Conservation (phyloP, 495 filamentous ascomycete species). For the Neurospora intermedia region DNA sequence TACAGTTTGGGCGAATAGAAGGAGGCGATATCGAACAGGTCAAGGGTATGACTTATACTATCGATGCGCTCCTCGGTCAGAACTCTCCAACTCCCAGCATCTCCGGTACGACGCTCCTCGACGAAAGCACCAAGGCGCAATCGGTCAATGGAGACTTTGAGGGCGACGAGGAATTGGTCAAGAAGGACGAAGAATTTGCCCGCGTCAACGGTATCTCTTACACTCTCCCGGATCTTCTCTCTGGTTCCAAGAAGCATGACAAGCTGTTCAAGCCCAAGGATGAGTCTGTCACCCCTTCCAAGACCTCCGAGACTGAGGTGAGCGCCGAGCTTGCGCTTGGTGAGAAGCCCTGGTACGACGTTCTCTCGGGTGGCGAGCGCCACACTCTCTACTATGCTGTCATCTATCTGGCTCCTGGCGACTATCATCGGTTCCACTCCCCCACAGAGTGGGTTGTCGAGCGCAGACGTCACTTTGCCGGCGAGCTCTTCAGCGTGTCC, state of each 20-base stretch:
- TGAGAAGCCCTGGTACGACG: conserved; percentile 69
- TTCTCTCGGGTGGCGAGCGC: conserved; percentile 42
- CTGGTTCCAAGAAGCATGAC: conserved; percentile 43
- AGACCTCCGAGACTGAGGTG: conserved; percentile 67
- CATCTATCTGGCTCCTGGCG: conserved; percentile 94
- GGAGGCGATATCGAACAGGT: conserved; percentile 96
- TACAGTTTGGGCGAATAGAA: conserved; percentile 88
- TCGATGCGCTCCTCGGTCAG: conserved; percentile 81
- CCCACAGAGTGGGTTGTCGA: conserved; percentile 91
- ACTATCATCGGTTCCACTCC: conserved; percentile 98
- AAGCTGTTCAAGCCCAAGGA: conserved; percentile 31
- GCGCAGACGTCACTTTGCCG: conserved; percentile 85
- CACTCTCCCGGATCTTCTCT: conserved; percentile 80
- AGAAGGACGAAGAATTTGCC: conserved; percentile 82
- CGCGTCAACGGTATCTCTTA: conserved; percentile 95
- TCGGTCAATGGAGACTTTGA: conserved; percentile 6
- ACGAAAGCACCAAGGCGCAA: conserved; percentile 1
- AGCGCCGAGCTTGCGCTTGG: conserved; percentile 69
- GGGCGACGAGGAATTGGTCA: conserved; percentile 53
- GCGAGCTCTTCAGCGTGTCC: conserved; percentile 88
- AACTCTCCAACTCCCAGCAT: conserved; percentile 36
- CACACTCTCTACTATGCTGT: conserved; percentile 86
- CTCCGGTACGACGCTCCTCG: conserved; percentile 16
- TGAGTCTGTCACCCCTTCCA: conserved; percentile 43
- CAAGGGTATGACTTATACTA: conserved; percentile 94